Base-by-base conservation (phyloP, 2,329 filamentous ascomycete species). In the Byssoonygena ceratinophila region DNA sequence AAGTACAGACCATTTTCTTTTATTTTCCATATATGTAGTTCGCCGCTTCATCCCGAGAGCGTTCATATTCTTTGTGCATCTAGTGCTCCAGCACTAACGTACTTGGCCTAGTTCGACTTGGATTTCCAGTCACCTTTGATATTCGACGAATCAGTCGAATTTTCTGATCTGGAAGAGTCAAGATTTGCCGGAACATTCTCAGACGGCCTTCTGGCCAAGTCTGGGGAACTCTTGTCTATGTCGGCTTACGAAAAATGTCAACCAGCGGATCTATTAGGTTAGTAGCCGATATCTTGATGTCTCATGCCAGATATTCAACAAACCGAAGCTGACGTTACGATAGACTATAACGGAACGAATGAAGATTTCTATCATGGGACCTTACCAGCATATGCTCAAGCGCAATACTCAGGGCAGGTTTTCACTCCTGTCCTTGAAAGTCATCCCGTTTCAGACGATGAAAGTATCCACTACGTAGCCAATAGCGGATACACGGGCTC, bases 191-290 rank as follows among this genome's bases (percentile, higher is more conserved):
- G 66, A 60, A 67, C 66, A 51, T 69, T 70, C 63, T 71, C 74
- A 64, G 71, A 72, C 66, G 74, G 74, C 73, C 72, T 74, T 58
- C 67, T 72, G 70, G 74, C 73, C 70, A 76, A 74, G 67, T 72
- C 73, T 69, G 76, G 80, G 75, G 71, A 80, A 73, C 71, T 82
- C 63, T 73, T 86, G 72, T 82, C 84, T 71, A 90, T 90, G 85
- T 84, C 86, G 69, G 83, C 83, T 71, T 90, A 88, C 76, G 76
- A 78, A 65, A 94, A 94, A 72, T 72, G 81, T 54, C 81, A 85
- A 68, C 76, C 82, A 71, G 77, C 84, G 69, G 84, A 84, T 68
- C 79, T 90, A 74, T 85, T 91, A 72, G 85, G 89, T 94, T 75
- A 74, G 87, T 83, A n/a, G n/a, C n/a, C n/a, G n/a, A n/a, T n/a